Percentiles rank a stretch among this genome's conserved stretches.
Conservation (phyloP, 371 early-diverging fungal species). For the Zancudomyces culisetae region DNA sequence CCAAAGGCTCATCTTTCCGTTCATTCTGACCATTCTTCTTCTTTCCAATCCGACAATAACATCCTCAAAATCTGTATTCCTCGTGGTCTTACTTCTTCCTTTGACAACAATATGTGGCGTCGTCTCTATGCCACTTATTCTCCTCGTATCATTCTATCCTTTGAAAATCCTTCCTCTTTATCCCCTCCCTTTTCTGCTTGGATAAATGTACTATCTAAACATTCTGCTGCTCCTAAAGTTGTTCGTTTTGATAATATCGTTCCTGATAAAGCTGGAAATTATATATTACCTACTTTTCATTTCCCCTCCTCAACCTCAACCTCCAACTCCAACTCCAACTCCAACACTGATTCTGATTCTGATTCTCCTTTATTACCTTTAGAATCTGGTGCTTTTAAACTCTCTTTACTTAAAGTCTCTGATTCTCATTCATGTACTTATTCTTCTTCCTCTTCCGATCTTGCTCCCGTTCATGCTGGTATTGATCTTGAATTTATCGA, state of each 20-base stretch:
- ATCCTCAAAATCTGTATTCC: conserved; percentile 16
- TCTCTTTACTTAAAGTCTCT: conserved; percentile 15
- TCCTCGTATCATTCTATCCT: conserved; percentile 18
- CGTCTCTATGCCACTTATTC: conserved; percentile 5
- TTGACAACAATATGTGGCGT: background rate
- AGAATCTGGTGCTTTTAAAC: conserved; percentile 17
- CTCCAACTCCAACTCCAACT: too few relatives aligned
- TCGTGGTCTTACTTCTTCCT: conserved; percentile 10
- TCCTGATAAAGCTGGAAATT: too few relatives aligned
- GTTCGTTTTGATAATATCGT: too few relatives aligned
- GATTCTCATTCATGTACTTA: conserved; percentile 15
- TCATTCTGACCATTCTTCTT: too few relatives aligned
- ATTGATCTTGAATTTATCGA: conserved; percentile 26
- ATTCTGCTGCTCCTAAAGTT: too few relatives aligned
- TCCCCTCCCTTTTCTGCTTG: conserved; percentile 19
- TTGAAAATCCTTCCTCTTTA: conserved; percentile 4
- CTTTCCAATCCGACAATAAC: too few relatives aligned
- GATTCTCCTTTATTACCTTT: too few relatives aligned
- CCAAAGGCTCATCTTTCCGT: too few relatives aligned
- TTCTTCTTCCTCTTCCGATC: conserved; percentile 4
- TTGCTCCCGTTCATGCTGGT: conserved; percentile 13
- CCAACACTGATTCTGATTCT: too few relatives aligned
- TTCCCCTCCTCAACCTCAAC: too few relatives aligned
- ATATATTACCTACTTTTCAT: too few relatives aligned
- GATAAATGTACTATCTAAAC: conserved; percentile 19